Evolutionary conservation across 75 land plant genomes (phyloP).

Genomic region (Chamaecyparis obtusa): DNA sequence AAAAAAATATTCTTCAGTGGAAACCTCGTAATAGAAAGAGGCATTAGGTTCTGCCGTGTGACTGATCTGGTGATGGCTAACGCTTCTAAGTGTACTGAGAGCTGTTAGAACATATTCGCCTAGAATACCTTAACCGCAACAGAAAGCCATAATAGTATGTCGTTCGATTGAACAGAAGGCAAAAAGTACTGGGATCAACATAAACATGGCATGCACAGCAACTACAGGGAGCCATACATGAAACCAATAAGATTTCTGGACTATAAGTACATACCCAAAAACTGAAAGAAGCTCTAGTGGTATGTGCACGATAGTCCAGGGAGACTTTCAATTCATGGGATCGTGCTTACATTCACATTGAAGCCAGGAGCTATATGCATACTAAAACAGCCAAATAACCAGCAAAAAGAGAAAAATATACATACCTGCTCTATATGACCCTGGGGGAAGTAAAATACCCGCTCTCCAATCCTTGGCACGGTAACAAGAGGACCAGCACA

Average conservation of each 20-base stretch:
- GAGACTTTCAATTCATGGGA: background rate
- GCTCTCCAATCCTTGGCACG: slow-evolving; percentile 56
- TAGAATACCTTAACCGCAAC: background rate
- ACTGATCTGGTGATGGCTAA: background rate
- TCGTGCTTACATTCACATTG: background rate
- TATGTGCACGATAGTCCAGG: background rate
- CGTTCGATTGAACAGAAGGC: background rate
- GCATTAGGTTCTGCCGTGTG: background rate
- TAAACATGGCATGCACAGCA: background rate
- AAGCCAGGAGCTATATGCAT: background rate
- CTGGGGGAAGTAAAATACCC: slow-evolving; percentile 86
- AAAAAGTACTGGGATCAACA: background rate
- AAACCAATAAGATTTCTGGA: background rate
- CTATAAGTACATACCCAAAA: background rate
- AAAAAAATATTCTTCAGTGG: background rate
- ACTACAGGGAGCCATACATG: background rate
- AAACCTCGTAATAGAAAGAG: background rate
- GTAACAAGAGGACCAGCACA: slow-evolving; percentile 88
- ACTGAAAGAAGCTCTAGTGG: background rate
- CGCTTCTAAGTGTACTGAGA: background rate
- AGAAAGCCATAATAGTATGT: background rate
- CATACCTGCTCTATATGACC: slow-evolving; percentile 91
- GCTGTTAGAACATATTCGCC: background rate
- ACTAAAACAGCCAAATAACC: background rate
- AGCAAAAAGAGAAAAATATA: background rate